A percentile compares a stretch with the other conserved stretches of the same genome.
Evolutionary conservation across 2,329 filamentous ascomycete genomes (phyloP).

Genomic region (Daldinia sp.): DNA sequence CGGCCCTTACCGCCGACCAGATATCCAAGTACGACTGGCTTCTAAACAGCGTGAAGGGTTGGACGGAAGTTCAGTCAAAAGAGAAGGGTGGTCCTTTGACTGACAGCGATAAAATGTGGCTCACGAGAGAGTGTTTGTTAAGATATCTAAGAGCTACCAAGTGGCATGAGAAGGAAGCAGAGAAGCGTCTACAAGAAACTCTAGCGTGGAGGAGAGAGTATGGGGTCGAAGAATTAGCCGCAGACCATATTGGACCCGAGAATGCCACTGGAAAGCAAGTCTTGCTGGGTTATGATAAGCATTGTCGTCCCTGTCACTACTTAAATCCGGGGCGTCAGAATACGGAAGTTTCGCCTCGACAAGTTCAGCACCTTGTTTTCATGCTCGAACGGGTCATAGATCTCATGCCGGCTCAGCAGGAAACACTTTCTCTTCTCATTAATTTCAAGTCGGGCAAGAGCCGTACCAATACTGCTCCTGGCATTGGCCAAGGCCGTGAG

Average conservation of each 20-base stretch:
- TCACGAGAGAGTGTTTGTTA: constrained; percentile 90
- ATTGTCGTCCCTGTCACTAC: constrained; percentile 88
- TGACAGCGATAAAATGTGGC: constrained; percentile 85
- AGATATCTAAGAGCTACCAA: constrained; percentile 94
- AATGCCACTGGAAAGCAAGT: constrained; percentile 98
- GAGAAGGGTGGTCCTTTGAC: constrained; percentile 71
- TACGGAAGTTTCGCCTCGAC: constrained; percentile 83
- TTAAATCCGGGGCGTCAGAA: constrained; percentile 91
- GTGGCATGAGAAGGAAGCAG: constrained; percentile 80
- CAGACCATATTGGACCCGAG: constrained; percentile 90
- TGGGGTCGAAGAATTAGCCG: constrained; percentile 78
- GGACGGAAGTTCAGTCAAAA: constrained; percentile 72
- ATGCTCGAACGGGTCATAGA: constrained; percentile 94
- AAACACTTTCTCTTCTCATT: constrained; percentile 86
- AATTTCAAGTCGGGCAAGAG: constrained; percentile 86
- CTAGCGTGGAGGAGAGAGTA: constrained; percentile 92
- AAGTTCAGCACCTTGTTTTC: constrained; percentile 93
- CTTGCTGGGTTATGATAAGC: constrained; percentile 84
- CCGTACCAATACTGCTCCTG: constrained; percentile 76
- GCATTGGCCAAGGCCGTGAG: constrained; percentile 78
- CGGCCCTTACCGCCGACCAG: constrained; percentile 77
- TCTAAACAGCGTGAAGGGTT: constrained; percentile 73
- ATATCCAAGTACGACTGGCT: constrained; percentile 81
- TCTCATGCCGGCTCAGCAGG: constrained; percentile 85
- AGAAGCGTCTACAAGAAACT: constrained; percentile 81